Conservation (phyloP, 1,139 yeast species). For the Hanseniaspora uvarum region DNA sequence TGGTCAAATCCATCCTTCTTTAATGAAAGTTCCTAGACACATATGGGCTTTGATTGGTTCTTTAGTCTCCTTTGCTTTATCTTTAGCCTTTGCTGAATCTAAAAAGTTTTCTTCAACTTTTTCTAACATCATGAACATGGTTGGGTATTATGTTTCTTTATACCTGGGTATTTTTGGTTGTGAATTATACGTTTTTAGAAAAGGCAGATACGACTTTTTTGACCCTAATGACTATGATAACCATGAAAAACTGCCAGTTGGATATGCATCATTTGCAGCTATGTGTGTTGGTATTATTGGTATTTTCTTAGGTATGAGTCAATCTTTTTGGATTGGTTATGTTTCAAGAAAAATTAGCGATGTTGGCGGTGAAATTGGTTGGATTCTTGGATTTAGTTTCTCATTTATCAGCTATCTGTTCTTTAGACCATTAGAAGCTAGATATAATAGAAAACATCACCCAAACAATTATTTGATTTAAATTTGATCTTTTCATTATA, state of each 20-base stretch:
- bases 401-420: constrained; percentile 55
- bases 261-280: constrained; percentile 65
- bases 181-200: constrained; percentile 70
- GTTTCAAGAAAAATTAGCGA: constrained; percentile 52
- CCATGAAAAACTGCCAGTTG: constrained; percentile 52
- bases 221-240: constrained; percentile 53
- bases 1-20: constrained; percentile 68
- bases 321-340: constrained; percentile 71
- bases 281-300: constrained; percentile 80
- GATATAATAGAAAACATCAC: constrained; percentile 40
- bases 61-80: constrained; percentile 65
- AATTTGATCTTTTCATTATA: neutral
- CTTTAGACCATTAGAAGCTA: constrained; percentile 59
- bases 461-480: constrained; percentile 4
- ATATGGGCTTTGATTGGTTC: constrained; percentile 73
- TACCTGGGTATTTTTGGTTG: constrained; percentile 61
- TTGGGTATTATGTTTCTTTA: constrained; percentile 81
- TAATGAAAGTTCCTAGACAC: constrained; percentile 65
- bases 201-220: constrained; percentile 46
- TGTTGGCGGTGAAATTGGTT: constrained; percentile 78
- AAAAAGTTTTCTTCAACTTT: constrained; percentile 63
- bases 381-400: constrained; percentile 64
- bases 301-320: constrained; percentile 75
- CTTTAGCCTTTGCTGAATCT: constrained; percentile 74
- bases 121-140: constrained; percentile 78